Evolutionary conservation across 352 stramenopile genomes (phyloP).

Genomic region (Phytophthora idaei): DNA sequence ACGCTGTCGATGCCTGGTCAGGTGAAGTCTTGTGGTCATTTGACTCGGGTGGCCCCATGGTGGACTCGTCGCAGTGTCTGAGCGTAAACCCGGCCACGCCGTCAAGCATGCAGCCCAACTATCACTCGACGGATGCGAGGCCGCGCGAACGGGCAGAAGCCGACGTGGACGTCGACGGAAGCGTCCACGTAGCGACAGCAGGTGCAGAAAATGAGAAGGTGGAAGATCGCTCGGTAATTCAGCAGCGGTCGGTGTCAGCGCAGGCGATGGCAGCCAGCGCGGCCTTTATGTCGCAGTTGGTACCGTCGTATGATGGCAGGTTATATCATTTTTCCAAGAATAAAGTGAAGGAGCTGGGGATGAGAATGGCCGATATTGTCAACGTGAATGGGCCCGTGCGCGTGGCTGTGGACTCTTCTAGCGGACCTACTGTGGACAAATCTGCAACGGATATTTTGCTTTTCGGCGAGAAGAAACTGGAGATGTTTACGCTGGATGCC

Average conservation of each 20-base stretch:
- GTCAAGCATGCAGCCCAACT: slow-evolving; percentile 16
- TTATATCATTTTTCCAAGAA: slow-evolving; percentile 76
- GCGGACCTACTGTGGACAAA: slow-evolving; percentile 9
- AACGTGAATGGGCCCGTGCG: slow-evolving; percentile 75
- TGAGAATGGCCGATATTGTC: slow-evolving; percentile 81
- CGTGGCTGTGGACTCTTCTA: slow-evolving; percentile 35
- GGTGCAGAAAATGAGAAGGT: slow-evolving; percentile 8
- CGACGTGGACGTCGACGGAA: slow-evolving; percentile 37
- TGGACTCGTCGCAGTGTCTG: slow-evolving; percentile 65
- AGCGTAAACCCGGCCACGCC: slow-evolving; percentile 9
- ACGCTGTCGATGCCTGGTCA: slow-evolving; percentile 80
- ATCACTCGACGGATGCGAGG: slow-evolving; percentile 12
- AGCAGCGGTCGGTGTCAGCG: slow-evolving; percentile 25
- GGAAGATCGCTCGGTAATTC: slow-evolving; percentile 37
- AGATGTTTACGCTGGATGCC: slow-evolving; percentile 75
- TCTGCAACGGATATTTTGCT: slow-evolving; percentile 66
- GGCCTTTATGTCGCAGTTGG: slow-evolving; percentile 59
- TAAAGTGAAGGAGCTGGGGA: slow-evolving; percentile 70
- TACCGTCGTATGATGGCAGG: slow-evolving; percentile 78
- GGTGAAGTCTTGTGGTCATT: slow-evolving; percentile 82
- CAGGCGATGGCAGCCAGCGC: slow-evolving; percentile 37
- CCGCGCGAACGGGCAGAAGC: slow-evolving; percentile 10
- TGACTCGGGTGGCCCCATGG: slow-evolving; percentile 83
- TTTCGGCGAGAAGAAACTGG: slow-evolving; percentile 77
- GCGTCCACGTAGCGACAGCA: slow-evolving; percentile 21